Evolutionary conservation across 108 stramenopile genomes (phyloP).

Genomic region (Skeletonema menzelii): DNA sequence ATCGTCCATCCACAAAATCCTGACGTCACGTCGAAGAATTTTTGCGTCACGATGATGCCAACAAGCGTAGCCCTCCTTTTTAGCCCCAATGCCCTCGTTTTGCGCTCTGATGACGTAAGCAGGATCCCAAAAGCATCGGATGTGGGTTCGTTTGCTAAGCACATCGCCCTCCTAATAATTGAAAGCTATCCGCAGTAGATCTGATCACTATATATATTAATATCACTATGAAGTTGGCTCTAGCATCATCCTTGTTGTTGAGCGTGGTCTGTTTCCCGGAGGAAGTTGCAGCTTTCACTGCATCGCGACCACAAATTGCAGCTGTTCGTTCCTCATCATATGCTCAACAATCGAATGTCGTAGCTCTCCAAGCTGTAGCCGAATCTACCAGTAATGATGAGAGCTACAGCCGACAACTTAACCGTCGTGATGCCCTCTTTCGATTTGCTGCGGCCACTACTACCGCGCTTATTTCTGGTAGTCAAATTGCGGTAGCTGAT

Average conservation of each 20-base stretch:
- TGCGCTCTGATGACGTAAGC: neutral
- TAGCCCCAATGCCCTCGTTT: neutral
- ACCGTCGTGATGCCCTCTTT: neutral
- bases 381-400: neutral
- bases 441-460: neutral
- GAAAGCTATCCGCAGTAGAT: no score
- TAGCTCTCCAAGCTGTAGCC: neutral
- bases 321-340: neutral
- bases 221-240: neutral
- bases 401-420: neutral
- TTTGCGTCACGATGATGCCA: neutral
- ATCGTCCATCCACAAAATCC: no score
- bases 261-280: neutral
- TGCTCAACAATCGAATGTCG: neutral
- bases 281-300: neutral
- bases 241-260: neutral
- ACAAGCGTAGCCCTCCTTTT: neutral
- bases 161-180: no score
- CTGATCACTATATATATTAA: no score
- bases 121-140: no score
- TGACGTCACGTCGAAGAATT: neutral
- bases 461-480: neutral
- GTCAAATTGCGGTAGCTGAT: neutral
- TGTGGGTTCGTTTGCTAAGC: no score
- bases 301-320: neutral